Conservation (phyloP, 2,329 filamentous ascomycete genomes). For the Endoconidiophora polonica region DNA sequence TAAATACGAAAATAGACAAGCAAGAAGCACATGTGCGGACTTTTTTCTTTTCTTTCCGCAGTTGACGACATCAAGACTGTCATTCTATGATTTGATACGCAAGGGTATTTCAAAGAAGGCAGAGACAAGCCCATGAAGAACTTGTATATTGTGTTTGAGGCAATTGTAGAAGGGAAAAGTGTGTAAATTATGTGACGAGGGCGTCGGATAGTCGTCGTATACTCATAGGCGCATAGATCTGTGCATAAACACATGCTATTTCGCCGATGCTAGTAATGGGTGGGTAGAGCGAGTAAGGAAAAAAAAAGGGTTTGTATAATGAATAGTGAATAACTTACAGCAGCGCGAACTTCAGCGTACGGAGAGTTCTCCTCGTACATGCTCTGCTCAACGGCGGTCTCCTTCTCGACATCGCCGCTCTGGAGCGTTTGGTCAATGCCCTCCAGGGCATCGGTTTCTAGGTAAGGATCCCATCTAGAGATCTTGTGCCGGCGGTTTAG, state of each 20-base stretch:
- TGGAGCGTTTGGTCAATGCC: conserved; percentile 31
- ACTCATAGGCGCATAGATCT: too few species aligned
- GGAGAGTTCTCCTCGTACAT: conserved; percentile 38
- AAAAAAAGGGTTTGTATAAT: conserved; percentile 17
- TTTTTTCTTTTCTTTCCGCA: too few species aligned
- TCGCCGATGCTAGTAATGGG: too few species aligned
- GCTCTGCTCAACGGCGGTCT: conserved; percentile 28
- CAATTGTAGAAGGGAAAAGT: neutral
- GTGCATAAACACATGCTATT: too few species aligned
- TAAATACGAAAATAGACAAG: too few species aligned
- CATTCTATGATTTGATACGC: conserved; percentile 19
- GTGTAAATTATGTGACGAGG: too few species aligned
- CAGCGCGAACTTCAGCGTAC: conserved; percentile 31
- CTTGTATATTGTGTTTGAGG: neutral
- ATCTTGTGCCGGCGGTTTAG: conserved; percentile 9
- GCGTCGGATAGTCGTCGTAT: too few species aligned
- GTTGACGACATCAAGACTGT: too few species aligned
- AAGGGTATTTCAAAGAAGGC: too few species aligned
- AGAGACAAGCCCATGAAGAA: too few species aligned
- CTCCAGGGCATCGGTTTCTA: conserved; percentile 35
- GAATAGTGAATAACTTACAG: conserved; percentile 30
- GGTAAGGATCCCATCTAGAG: conserved; percentile 40
- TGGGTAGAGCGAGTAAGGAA: neutral
- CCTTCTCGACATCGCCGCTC: conserved; percentile 28
- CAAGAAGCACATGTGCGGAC: conserved; percentile 12